Percentiles rank a stretch among this genome's conserved stretches.
These are phyloP conservation scores for Hysterium pulicare DNA, from an alignment of 2,329 filamentous ascomycete species.

Conservation along the genomic window DNA sequence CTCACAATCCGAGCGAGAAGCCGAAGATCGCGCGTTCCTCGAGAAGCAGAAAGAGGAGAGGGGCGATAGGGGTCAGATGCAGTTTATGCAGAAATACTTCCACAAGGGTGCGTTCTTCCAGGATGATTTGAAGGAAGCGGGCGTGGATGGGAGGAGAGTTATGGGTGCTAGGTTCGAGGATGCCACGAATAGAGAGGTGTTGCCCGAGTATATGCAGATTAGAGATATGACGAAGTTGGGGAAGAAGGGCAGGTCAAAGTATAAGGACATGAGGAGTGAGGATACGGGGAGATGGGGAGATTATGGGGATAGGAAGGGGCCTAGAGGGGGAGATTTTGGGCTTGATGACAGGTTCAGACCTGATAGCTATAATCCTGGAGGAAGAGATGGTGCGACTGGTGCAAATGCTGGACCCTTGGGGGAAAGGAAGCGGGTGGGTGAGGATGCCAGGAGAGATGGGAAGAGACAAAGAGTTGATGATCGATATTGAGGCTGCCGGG, in stretches of 20 bases:
- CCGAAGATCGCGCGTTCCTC: conserved; percentile 77
- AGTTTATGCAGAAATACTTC: conserved; percentile 92
- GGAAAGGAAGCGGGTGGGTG: conserved; percentile 51
- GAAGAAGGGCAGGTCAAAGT: conserved; percentile 85
- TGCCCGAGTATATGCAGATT: conserved; percentile 90
- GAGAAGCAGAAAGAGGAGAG: conserved; percentile 73
- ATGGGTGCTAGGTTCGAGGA: conserved; percentile 88
- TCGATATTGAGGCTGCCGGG: not conserved
- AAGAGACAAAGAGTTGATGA: conserved; percentile 43
- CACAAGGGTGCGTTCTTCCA: conserved; percentile 96
- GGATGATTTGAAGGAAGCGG: conserved; percentile 71
- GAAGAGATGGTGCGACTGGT: conserved; percentile 51
- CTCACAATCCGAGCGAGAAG: conserved; percentile 78
- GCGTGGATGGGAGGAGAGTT: conserved; percentile 75
- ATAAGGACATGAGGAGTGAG: conserved; percentile 81
- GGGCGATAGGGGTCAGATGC: conserved; percentile 73
- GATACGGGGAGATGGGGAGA: conserved; percentile 87
- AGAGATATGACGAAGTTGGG: conserved; percentile 92
- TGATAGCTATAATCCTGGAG: conserved; percentile 50
- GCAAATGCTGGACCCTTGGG: conserved; percentile 70
- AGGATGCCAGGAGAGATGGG: conserved; percentile 38
- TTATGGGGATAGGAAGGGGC: conserved; percentile 48
- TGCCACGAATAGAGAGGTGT: conserved; percentile 71
- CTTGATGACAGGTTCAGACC: conserved; percentile 66
- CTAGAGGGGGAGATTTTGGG: conserved; percentile 40